These are phyloP conservation scores for Physocladia obscura DNA, from an alignment of 192 early-diverging fungal genomes.

Conservation along the genomic window DNA sequence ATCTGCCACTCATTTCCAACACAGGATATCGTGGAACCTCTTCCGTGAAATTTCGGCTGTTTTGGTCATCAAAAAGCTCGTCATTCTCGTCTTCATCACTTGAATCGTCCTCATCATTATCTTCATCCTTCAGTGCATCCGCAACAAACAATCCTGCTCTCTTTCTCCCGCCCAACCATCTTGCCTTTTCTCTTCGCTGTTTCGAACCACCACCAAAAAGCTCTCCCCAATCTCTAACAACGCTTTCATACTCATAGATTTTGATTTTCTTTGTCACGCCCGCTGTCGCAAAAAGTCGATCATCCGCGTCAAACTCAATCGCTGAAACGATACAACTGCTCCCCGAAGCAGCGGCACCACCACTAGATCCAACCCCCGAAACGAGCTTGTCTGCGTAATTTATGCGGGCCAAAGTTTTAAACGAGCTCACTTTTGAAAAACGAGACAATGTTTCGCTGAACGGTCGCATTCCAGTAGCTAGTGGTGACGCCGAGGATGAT, in stretches of 20 bases:
- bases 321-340: slow-evolving; percentile 82
- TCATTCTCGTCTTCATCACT: slow-evolving; percentile 26
- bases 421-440: slow-evolving; percentile 67
- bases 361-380: slow-evolving; percentile 24
- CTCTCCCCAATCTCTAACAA: slow-evolving; percentile 35
- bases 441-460: slow-evolving; percentile 69
- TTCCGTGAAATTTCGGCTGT: slow-evolving; percentile 1
- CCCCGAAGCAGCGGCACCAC: neutral
- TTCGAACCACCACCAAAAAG: slow-evolving; percentile 7
- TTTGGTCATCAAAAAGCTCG: neutral
- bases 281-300: slow-evolving; percentile 90
- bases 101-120: slow-evolving; percentile 16
- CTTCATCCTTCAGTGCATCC: slow-evolving; percentile 9
- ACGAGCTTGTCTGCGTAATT: slow-evolving; percentile 69
- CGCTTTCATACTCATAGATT: slow-evolving; percentile 78
- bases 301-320: slow-evolving; percentile 92
- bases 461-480: slow-evolving; percentile 12
- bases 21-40: slow-evolving; percentile 71
- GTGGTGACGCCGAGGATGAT: neutral
- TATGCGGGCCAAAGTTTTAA: slow-evolving; percentile 74
- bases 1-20: slow-evolving; percentile 70
- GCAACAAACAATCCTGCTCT: neutral
- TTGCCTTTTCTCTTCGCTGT: neutral
- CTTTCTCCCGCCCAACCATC: neutral
- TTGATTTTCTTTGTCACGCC: slow-evolving; percentile 92